Evolutionary conservation across 495 filamentous ascomycete species (phyloP).

Genomic region (Tuber magnatum): DNA sequence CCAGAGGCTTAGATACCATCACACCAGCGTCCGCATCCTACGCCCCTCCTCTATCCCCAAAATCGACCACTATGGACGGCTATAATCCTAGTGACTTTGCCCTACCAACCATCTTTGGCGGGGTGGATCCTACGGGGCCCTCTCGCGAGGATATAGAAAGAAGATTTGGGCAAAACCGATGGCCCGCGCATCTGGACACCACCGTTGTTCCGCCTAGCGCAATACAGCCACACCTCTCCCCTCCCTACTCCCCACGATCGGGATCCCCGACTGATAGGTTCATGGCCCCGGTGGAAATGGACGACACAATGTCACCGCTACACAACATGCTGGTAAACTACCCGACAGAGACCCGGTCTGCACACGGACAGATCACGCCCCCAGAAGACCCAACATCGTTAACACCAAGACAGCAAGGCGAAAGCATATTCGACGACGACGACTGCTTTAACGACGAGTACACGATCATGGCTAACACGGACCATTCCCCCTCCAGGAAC

Average conservation of each 20-base stretch:
- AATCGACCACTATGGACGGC: neutral
- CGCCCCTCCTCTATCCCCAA: neutral
- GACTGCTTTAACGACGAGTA: neutral
- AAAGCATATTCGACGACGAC: neutral
- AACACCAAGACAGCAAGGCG: neutral
- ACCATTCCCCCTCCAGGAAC: neutral
- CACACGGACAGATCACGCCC: slow-evolving; percentile 19
- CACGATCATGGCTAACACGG: neutral
- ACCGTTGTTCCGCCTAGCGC: neutral
- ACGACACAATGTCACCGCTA: neutral
- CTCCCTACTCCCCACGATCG: neutral
- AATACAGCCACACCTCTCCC: slow-evolving; percentile 2
- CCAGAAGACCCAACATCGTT: slow-evolving; percentile 9
- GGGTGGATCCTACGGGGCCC: neutral
- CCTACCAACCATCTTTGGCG: neutral
- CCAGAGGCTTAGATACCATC: neutral
- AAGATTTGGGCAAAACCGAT: neutral
- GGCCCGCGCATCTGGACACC: neutral
- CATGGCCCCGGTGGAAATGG: neutral
- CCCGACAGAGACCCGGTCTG: slow-evolving; percentile 5
- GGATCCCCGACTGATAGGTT: neutral
- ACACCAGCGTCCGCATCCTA: neutral
- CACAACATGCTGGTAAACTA: slow-evolving; percentile 4
- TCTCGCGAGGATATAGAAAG: neutral
- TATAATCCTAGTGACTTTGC: neutral